Conservation (phyloP, 768 basidiomycete genomes). For the Tylopilus rubrobrunneus region DNA sequence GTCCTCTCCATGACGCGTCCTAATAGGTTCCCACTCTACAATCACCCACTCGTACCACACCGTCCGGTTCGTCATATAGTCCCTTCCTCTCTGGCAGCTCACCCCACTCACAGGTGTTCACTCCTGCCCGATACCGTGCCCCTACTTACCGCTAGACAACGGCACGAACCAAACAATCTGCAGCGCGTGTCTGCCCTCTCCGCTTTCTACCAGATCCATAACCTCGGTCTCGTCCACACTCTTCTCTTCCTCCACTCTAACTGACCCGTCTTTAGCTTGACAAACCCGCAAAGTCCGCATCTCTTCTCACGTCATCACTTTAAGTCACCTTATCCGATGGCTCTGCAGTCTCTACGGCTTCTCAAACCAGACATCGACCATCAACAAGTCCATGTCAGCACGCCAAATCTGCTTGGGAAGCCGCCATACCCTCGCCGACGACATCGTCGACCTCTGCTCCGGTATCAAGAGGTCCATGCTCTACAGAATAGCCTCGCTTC, state of each 20-base stretch:
- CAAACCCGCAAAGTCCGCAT: conserved; percentile 21
- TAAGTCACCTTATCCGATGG: conserved; percentile 56
- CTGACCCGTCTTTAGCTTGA: conserved; percentile 25
- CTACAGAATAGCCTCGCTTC: conserved; percentile 60
- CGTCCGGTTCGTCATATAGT: conserved; percentile 16
- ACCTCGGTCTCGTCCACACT: conserved; percentile 56
- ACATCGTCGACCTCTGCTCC: conserved; percentile 64
- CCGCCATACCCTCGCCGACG: conserved; percentile 65
- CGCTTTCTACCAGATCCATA: conserved; percentile 69
- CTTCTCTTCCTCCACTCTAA: neutral
- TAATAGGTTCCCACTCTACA: conserved; percentile 29
- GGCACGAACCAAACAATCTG: conserved; percentile 50
- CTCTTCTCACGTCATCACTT: neutral
- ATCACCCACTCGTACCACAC: conserved; percentile 2
- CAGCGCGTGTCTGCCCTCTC: conserved; percentile 70
- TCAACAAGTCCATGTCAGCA: conserved; percentile 28
- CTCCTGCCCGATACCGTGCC: conserved; percentile 26
- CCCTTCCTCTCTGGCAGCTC: neutral
- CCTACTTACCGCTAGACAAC: conserved; percentile 62
- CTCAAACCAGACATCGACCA: conserved; percentile 65
- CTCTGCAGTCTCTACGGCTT: conserved; percentile 64
- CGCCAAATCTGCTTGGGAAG: conserved; percentile 52
- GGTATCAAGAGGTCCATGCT: conserved; percentile 63
- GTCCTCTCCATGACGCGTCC: conserved; percentile 35
- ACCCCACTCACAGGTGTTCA: conserved; percentile 15